phyloP scores from a whole-genome alignment of 306 rosid species.

The Vigna trinervia region DNA sequence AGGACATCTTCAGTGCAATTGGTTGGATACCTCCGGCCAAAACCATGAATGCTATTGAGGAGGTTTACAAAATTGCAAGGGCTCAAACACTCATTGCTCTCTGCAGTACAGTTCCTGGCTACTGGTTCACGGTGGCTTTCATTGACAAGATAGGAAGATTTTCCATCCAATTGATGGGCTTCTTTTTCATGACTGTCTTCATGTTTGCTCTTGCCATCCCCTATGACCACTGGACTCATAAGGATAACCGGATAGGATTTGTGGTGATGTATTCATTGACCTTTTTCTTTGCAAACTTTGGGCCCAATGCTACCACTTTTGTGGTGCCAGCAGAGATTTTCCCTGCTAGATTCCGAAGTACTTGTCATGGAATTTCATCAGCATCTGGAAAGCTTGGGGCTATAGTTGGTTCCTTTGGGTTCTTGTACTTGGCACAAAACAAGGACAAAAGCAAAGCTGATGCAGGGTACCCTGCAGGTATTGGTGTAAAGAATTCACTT shows the following conservation, averaged over 20 bases:
- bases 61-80: slow-evolving; percentile 70
- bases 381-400: slow-evolving; percentile 82
- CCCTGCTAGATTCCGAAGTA: slow-evolving; percentile 71
- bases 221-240: slow-evolving; percentile 85
- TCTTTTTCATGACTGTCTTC: slow-evolving; percentile 88
- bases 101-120: slow-evolving; percentile 82
- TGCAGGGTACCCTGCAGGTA: slow-evolving; percentile 88
- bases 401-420: slow-evolving; percentile 81
- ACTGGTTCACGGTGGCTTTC: slow-evolving; percentile 89
- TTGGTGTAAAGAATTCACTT: slow-evolving; percentile 72
- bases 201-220: slow-evolving; percentile 90
- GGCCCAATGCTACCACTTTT: slow-evolving; percentile 86
- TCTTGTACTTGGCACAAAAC: slow-evolving; percentile 83
- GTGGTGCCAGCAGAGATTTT: slow-evolving; percentile 87
- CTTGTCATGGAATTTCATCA: slow-evolving; percentile 83
- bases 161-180: slow-evolving; percentile 76
- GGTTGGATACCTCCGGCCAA: slow-evolving; percentile 84
- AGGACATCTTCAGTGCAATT: slow-evolving; percentile 82
- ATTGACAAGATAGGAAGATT: slow-evolving; percentile 78
- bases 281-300: slow-evolving; percentile 82
- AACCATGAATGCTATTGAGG: slow-evolving; percentile 83
- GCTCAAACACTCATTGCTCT: slow-evolving; percentile 89
- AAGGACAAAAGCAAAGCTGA: slow-evolving; percentile 64
- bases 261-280: slow-evolving; percentile 71
- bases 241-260: slow-evolving; percentile 69